These are phyloP conservation scores for Aechmea fasciata DNA, from an alignment of 176 grass and related monocot genomes.

Conservation along the genomic window DNA sequence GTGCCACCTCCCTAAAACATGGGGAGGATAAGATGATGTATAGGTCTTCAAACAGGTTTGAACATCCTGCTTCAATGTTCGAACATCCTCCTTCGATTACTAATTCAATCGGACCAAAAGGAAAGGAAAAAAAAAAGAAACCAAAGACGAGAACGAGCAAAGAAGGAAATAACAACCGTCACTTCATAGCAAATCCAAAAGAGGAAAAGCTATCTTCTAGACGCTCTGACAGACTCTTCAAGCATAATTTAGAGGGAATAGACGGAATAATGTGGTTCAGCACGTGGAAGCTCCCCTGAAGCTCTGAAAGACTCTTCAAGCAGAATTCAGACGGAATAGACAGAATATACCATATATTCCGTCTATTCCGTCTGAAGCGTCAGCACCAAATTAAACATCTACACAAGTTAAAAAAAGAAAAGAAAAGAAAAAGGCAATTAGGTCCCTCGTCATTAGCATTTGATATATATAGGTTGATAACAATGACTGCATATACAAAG, in stretches of 20 bases:
- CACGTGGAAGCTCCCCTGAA: constrained; percentile 32
- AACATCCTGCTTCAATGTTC: background rate
- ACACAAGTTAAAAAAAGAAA: constrained; percentile 4
- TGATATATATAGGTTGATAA: too few species aligned
- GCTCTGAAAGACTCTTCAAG: too few species aligned
- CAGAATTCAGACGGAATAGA: too few species aligned
- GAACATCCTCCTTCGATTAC: background rate
- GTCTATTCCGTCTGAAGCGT: too few species aligned
- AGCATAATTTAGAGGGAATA: constrained; percentile 64
- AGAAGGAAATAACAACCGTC: background rate
- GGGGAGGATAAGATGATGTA: background rate
- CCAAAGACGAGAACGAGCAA: background rate
- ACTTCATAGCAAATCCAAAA: background rate
- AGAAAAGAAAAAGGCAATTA: background rate
- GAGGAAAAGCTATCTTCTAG: background rate
- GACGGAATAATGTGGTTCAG: constrained; percentile 73
- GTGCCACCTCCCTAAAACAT: background rate
- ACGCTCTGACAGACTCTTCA: constrained; percentile 8
- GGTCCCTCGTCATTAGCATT: background rate
- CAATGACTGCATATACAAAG: too few species aligned
- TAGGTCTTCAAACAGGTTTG: background rate
- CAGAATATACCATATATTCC: too few species aligned
- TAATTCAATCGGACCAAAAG: background rate
- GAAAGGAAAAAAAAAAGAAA: background rate
- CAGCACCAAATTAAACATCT: constrained; percentile 60